These are phyloP conservation scores for Starmerella bombi DNA, from an alignment of 805 yeast genomes.

Conservation along the genomic window DNA sequence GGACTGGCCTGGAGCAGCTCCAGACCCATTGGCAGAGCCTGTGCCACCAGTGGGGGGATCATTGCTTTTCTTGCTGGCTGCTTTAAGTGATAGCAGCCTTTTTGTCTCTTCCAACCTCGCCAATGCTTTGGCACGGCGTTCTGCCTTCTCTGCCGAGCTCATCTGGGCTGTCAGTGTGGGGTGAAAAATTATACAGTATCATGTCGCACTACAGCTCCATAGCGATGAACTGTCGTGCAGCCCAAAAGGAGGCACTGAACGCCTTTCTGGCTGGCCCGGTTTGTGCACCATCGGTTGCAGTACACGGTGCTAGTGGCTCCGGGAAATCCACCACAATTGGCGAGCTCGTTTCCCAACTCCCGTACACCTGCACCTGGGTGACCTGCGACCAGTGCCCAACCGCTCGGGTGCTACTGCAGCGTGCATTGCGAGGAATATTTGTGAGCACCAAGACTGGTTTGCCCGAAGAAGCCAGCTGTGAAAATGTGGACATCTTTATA, in stretches of 20 bases:
- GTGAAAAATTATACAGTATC: neutral
- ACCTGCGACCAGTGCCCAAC: conserved; percentile 40
- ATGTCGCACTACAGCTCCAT: neutral
- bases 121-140: conserved; percentile 18
- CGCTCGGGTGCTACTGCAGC: conserved; percentile 35
- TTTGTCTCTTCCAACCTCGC: conserved; percentile 19
- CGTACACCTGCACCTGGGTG: conserved; percentile 26
- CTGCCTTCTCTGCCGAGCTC: conserved; percentile 19
- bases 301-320: conserved; percentile 38
- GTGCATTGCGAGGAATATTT: conserved; percentile 32
- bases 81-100: conserved; percentile 6
- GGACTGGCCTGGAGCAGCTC: conserved; percentile 3
- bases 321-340: conserved; percentile 36
- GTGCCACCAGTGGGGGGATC: neutral
- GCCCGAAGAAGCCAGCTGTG: conserved; percentile 25
- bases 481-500: conserved; percentile 34
- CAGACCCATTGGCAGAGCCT: neutral
- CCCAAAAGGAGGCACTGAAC: conserved; percentile 17
- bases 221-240: conserved; percentile 12
- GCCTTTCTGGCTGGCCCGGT: conserved; percentile 12
- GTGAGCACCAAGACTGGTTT: conserved; percentile 23
- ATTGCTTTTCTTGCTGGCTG: neutral
- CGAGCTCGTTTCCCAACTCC: conserved; percentile 25
- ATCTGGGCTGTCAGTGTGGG: too few species aligned
- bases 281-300: conserved; percentile 24